Base-by-base conservation (phyloP, 352 stramenopile genomes). In the Phytophthora quininea region DNA sequence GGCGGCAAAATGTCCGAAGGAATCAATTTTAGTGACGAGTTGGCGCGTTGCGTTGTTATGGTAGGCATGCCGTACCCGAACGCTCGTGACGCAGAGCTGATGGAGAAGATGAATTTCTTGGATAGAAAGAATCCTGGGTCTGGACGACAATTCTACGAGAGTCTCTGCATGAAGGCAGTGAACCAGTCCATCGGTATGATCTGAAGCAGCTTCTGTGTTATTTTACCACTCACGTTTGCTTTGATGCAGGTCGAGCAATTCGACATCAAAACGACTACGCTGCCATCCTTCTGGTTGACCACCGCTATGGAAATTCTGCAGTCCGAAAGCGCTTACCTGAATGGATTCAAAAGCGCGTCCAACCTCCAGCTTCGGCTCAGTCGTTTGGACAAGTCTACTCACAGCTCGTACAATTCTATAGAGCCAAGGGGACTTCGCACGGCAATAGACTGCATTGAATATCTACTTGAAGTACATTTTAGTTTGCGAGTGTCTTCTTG, bases 1-100 rank as follows among this genome's bases (percentile, higher is more conserved):
- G 97, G 97, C 11, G 98, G 97, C 0, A 99, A 99, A 79, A 98
- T 99, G 85, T 99, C 93, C 3, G 98, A 99, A 87, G 98, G 98
- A 30, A 99, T 99, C 79, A 99, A 99, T 70, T 99, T 99, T 75
- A 98, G 88, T 61, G 95, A 99, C 69, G 97, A 99, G 7, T 87
- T 99, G 57, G 98, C 97, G 29, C 78, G 91, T 7, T 97, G 96
- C 67, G 96, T 99, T 30, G 87, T 99, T 12, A 98, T 99, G 78
- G 97, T 99, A 31, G 98, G 98, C 0, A 82, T 99, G 42, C 98
- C 98, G 5, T 99, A 99, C 78, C 93, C 98, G 46, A 98, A 99
- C 69, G 91, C 96, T 50, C 86, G 88, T 24, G 98, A 99, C 77
- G 83, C 94, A 2, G 93, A 99, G 48, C 76, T 99, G 11, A 84